phyloP scores from a whole-genome alignment of 306 rosid species.

The Citrullus colocynthis region DNA sequence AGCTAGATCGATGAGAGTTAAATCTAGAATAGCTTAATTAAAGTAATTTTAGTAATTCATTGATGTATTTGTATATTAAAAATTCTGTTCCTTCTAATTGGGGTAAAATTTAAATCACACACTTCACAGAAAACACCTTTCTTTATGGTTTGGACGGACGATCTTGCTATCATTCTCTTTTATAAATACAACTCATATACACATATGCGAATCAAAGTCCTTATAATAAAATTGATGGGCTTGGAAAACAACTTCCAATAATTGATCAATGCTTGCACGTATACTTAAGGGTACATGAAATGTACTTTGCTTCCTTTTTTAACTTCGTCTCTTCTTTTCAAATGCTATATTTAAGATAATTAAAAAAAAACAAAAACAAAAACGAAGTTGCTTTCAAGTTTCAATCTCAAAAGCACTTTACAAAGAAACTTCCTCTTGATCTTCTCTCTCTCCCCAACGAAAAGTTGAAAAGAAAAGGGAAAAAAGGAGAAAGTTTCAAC shows the following conservation, averaged over 20 bases:
- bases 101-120: too few relatives aligned
- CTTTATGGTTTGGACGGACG: background rate
- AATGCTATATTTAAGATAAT: background rate
- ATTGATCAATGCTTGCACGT: conserved; percentile 4
- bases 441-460: background rate
- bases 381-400: background rate
- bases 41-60: too few relatives aligned
- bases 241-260: background rate
- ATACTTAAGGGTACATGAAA: background rate
- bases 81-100: too few relatives aligned
- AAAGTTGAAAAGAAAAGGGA: background rate
- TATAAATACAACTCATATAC: background rate
- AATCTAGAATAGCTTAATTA: too few relatives aligned
- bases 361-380: background rate
- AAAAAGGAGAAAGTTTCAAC: background rate
- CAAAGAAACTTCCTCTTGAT: background rate
- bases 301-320: background rate
- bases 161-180: background rate
- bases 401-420: background rate
- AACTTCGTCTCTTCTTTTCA: background rate
- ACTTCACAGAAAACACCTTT: background rate
- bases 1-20: too few relatives aligned
- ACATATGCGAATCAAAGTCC: background rate
- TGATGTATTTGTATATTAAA: too few relatives aligned
- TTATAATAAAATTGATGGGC: background rate